Evolutionary conservation across 129 eudicot genomes (phyloP).

Genomic region (Artemisia tridentata): DNA sequence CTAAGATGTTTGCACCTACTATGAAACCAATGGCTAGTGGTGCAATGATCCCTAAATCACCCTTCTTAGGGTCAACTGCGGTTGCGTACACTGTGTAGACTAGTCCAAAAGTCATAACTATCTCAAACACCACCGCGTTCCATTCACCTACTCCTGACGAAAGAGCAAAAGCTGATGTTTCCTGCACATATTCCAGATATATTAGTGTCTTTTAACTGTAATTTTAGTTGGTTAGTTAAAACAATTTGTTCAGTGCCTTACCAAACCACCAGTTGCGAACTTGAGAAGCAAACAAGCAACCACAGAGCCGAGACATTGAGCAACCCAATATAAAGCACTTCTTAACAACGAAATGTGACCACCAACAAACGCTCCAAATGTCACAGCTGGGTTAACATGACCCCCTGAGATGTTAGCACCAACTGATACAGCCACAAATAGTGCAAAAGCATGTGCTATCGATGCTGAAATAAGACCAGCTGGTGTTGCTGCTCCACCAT

Average conservation of each 20-base stretch:
- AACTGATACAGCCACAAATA: conserved; percentile 51
- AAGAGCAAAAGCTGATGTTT: conserved; percentile 48
- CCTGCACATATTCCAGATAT: conserved; percentile 29
- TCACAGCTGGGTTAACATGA: conserved; percentile 55
- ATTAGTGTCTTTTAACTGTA: not conserved
- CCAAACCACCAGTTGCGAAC: conserved; percentile 55
- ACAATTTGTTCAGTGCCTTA: conserved; percentile 18
- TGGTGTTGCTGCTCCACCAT: conserved; percentile 47
- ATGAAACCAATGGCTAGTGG: conserved; percentile 69
- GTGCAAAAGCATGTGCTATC: conserved; percentile 49
- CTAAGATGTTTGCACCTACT: conserved; percentile 73
- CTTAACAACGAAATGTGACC: conserved; percentile 56
- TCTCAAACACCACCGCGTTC: conserved; percentile 60
- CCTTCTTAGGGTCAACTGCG: conserved; percentile 73
- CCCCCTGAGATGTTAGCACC: conserved; percentile 68
- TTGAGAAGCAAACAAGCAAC: conserved; percentile 50
- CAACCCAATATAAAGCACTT: conserved; percentile 55
- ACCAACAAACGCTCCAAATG: conserved; percentile 53
- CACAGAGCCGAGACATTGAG: conserved; percentile 60
- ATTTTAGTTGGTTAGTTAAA: not conserved
- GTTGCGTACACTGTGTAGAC: conserved; percentile 65
- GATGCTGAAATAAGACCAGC: conserved; percentile 52
- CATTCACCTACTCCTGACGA: conserved; percentile 41
- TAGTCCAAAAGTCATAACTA: conserved; percentile 65
- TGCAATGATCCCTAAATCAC: conserved; percentile 52